phyloP scores from a whole-genome alignment of 495 filamentous ascomycete genomes.

The Penicillium cataractarum region DNA sequence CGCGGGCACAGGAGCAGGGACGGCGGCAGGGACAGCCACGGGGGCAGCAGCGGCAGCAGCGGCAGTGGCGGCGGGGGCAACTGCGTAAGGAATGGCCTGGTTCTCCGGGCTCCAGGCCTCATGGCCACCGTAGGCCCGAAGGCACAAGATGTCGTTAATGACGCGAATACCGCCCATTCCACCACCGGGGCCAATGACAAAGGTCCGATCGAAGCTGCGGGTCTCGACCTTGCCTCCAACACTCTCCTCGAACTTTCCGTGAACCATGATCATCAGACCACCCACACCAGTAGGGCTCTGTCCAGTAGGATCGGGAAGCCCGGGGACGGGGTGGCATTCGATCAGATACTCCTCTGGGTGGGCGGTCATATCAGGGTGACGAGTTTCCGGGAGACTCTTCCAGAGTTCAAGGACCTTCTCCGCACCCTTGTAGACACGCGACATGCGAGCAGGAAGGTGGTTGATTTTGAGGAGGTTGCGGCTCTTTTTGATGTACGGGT shows the following conservation, averaged over 20 bases:
- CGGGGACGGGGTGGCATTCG: conserved; percentile 77
- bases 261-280: conserved; percentile 77
- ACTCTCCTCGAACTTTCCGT: conserved; percentile 82
- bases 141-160: conserved; percentile 74
- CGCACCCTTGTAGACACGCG: conserved; percentile 65
- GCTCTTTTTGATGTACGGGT: conserved; percentile 75
- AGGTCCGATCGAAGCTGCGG: conserved; percentile 84
- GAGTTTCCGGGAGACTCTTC: conserved; percentile 70
- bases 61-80: conserved; percentile 17
- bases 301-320: conserved; percentile 70
- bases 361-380: conserved; percentile 67
- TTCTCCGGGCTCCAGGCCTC: conserved; percentile 60
- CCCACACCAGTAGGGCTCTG: conserved; percentile 66
- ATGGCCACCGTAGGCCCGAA: conserved; percentile 67
- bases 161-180: conserved; percentile 68
- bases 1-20: conserved; percentile 8
- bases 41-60: conserved; percentile 15
- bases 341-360: conserved; percentile 73
- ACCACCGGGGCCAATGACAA: conserved; percentile 78
- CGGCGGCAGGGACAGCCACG: conserved; percentile 10
- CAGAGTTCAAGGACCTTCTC: conserved; percentile 70
- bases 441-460: conserved; percentile 58
- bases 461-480: conserved; percentile 76
- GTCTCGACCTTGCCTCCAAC: conserved; percentile 55
- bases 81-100: conserved; percentile 32